Evolutionary conservation across 2,329 filamentous ascomycete species (phyloP).

Genomic region (Whalleya microplaca): DNA sequence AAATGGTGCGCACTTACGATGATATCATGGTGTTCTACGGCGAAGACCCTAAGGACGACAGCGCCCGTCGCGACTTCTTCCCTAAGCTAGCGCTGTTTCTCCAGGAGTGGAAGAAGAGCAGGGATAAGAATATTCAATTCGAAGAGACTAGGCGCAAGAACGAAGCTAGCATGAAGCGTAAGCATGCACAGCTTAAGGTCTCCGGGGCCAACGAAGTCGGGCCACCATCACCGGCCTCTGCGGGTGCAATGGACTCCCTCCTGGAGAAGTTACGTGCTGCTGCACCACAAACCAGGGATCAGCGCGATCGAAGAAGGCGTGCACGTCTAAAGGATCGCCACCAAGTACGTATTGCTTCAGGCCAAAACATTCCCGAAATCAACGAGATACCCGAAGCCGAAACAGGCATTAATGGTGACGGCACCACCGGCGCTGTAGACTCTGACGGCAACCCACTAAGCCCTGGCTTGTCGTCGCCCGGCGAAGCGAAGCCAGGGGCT

Average conservation of each 20-base stretch:
- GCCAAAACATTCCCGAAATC: constrained; percentile 81
- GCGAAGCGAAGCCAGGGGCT: constrained; percentile 33
- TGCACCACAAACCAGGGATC: constrained; percentile 85
- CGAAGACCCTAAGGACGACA: constrained; percentile 90
- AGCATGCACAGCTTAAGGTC: constrained; percentile 71
- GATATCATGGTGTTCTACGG: constrained; percentile 97
- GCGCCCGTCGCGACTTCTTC: constrained; percentile 94
- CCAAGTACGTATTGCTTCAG: constrained; percentile 86
- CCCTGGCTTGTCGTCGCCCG: constrained; percentile 50
- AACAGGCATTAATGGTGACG: constrained; percentile 39
- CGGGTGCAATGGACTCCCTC: constrained; percentile 93
- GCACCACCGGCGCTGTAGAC: constrained; percentile 44
- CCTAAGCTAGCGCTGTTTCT: constrained; percentile 90
- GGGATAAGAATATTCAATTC: constrained; percentile 83
- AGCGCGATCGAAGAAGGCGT: constrained; percentile 83
- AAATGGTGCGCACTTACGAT: constrained; percentile 88
- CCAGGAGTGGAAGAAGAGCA: constrained; percentile 92
- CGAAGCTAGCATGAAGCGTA: constrained; percentile 91
- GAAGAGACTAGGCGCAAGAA: constrained; percentile 86
- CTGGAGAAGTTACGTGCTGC: constrained; percentile 94
- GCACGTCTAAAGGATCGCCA: constrained; percentile 89
- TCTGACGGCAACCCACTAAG: constrained; percentile 58
- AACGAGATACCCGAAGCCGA: constrained; percentile 65
- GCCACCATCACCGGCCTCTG: constrained; percentile 70
- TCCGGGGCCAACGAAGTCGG: constrained; percentile 47